Base-by-base conservation (phyloP, 441 rosid species). In the Raphanus hybrid region DNA sequence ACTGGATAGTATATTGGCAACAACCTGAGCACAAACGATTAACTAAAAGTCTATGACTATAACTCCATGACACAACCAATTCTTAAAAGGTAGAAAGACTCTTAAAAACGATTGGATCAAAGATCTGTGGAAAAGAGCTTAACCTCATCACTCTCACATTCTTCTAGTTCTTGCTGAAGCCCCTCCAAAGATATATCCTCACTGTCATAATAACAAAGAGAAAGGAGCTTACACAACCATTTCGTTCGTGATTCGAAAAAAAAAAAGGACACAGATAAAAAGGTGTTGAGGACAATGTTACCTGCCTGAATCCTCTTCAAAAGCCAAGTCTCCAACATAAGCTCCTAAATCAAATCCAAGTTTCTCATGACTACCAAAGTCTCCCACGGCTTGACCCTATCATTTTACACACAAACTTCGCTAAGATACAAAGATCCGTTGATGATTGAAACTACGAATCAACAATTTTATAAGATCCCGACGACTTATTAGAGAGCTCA, bases 141-240 rank as follows among this genome's bases (percentile, higher is more conserved):
- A 92, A 54, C 99, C 82, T 96, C 92, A 75, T 93, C 96, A 79
- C 88, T 84, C 77, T 81, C 86, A 80, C 97, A 96, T 83, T 93
- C 99, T 82, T 96, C 92, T 63, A 93, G 79, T 84, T 96, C 98
- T 82, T 86, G 90, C 72, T 93, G 89, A 78, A 96, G 97, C 76
- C 97, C 98, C 76, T 96, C 99, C 78, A 96, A 84, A 0, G 97
- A 91, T 74, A 96, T 77, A 83, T 91, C 97, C 85, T 90, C 98
- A 84, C 97, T 92, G 71, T 66, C 61, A 8, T 1, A 62, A 76
- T 1, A 14, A 45, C 52, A 12, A 1, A 39, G 43, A 39, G 39
- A 35, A 35, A 35, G 2, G 0, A 29, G 34, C 26, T 23, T 1
- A 29, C 34, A 29, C 26, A 39, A 39, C 43, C 43, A 39, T 2